Evolutionary conservation across 2,329 filamentous ascomycete genomes (phyloP).

Genomic region (Colletotrichum tanaceti): DNA sequence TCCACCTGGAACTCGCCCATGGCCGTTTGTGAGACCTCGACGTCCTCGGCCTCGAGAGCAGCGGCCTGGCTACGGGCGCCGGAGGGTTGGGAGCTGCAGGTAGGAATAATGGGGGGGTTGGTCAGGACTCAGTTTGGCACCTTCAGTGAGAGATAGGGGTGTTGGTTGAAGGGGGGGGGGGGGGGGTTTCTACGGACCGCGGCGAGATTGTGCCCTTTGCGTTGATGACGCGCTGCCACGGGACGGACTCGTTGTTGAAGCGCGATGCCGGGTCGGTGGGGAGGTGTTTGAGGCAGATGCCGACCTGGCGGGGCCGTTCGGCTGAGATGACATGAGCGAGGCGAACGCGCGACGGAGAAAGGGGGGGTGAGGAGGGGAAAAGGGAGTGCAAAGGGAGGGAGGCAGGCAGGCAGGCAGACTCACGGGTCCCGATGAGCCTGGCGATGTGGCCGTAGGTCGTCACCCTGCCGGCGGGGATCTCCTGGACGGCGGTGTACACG

Average conservation of each 20-base stretch:
- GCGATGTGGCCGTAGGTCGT: constrained; percentile 90
- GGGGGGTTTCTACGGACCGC: constrained; percentile 62
- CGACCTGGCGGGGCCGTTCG: constrained; percentile 84
- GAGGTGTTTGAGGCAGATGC: constrained; percentile 89
- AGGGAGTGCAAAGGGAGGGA: no score
- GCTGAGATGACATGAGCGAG: constrained; percentile 57
- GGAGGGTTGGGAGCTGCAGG: constrained; percentile 59
- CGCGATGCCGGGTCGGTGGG: constrained; percentile 62
- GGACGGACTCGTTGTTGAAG: constrained; percentile 83
- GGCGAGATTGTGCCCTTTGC: constrained; percentile 87
- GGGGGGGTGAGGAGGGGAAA: not conserved
- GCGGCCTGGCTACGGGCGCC: constrained; percentile 63
- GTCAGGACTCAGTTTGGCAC: not conserved
- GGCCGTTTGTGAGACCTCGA: constrained; percentile 60
- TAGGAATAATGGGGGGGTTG: not conserved
- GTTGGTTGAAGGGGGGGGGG: no score
- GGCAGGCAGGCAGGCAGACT: constrained; percentile 48
- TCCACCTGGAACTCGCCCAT: constrained; percentile 66
- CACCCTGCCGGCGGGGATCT: constrained; percentile 85
- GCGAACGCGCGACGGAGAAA: no score
- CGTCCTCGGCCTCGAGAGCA: constrained; percentile 63
- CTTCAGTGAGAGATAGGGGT: not conserved
- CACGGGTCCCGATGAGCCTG: constrained; percentile 77
- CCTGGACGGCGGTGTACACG: constrained; percentile 86
- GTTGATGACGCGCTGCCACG: constrained; percentile 95